Percentiles rank a stretch among this genome's conserved stretches.
These are phyloP conservation scores for Beauveria rudraprayagi DNA, from an alignment of 2,329 filamentous ascomycete species.

Conservation along the genomic window DNA sequence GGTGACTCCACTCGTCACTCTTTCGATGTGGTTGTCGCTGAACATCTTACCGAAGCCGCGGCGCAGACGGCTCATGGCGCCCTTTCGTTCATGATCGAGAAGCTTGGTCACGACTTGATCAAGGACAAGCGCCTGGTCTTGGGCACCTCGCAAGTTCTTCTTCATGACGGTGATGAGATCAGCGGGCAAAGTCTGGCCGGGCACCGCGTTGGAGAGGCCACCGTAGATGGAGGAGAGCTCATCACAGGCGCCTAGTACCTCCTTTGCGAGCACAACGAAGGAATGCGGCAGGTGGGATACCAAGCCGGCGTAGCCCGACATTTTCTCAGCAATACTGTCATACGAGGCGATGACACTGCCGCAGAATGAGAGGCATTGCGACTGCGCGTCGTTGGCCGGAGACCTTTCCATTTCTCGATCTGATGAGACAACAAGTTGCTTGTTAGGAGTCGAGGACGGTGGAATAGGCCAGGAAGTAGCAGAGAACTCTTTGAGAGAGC, in stretches of 20 bases:
- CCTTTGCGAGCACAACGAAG: constrained; percentile 40
- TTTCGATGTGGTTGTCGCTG: constrained; percentile 52
- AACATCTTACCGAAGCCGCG: constrained; percentile 58
- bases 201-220: constrained; percentile 49
- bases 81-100: constrained; percentile 54
- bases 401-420: background rate
- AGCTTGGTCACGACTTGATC: constrained; percentile 55
- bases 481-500: background rate
- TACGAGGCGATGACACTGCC: background rate
- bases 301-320: background rate
- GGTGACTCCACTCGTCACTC: constrained; percentile 47
- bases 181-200: constrained; percentile 44
- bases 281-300: constrained; percentile 31
- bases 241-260: constrained; percentile 60
- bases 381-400: background rate
- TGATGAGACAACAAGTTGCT: background rate
- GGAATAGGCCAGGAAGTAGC: background rate
- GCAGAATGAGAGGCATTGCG: background rate
- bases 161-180: constrained; percentile 58
- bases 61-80: constrained; percentile 50
- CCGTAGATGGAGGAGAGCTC: constrained; percentile 62
- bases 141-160: constrained; percentile 53
- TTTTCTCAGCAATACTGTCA: background rate
- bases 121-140: constrained; percentile 53
- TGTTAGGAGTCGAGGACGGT: background rate